phyloP scores from a whole-genome alignment of 116 monocot genomes.

The Dioscorea cayenensis region DNA sequence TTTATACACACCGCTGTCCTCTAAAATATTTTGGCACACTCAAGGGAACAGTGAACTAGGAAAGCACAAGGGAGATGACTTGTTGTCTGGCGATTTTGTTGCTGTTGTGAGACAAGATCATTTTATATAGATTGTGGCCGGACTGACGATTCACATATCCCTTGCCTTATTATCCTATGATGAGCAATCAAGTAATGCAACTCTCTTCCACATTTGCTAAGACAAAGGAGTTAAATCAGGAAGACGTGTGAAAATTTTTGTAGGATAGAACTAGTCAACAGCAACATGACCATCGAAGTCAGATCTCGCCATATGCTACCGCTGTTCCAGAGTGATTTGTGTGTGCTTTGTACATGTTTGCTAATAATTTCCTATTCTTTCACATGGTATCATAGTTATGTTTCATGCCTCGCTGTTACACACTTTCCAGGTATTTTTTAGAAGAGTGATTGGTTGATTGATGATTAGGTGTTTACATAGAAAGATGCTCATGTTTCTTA shows the following conservation, averaged over 20 bases:
- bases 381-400: not conserved
- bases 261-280: not conserved
- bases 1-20: conserved; percentile 73
- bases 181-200: not conserved
- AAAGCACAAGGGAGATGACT: conserved; percentile 58
- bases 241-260: not conserved
- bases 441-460: not conserved
- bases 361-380: not conserved
- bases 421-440: not conserved
- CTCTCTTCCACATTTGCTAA: not conserved
- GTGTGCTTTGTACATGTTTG: not conserved
- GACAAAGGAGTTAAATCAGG: not conserved
- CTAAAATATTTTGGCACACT: conserved; percentile 67
- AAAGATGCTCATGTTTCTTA: not conserved
- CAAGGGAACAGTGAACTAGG: conserved; percentile 58
- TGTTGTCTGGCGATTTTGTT: conserved; percentile 55
- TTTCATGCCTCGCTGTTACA: not conserved
- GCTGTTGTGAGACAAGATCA: conserved; percentile 76
- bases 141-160: not conserved
- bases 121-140: conserved; percentile 30
- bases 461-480: not conserved
- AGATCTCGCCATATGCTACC: no score
- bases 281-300: no score
- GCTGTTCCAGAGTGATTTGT: no score
- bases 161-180: not conserved